A percentile compares a stretch with the other conserved stretches of the same genome.
phyloP scores from a whole-genome alignment of 805 yeast genomes.

The Candida chauliodis region DNA sequence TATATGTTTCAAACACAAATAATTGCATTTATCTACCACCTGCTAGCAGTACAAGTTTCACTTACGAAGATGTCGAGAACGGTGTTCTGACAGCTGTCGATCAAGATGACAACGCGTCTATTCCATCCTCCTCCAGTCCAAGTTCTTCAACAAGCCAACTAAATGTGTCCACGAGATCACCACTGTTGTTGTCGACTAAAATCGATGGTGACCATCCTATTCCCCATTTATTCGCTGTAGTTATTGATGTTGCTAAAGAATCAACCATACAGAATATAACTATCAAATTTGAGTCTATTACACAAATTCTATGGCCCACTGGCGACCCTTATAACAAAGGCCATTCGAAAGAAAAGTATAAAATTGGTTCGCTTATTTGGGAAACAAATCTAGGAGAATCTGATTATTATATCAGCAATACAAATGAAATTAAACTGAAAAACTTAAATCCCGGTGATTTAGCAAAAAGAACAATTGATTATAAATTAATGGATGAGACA shows the following conservation, averaged over 20 bases:
- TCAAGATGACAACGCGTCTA: background rate
- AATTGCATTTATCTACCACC: constrained; percentile 40
- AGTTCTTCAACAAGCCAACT: background rate
- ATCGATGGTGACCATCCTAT: constrained; percentile 40
- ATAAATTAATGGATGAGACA: constrained; percentile 18
- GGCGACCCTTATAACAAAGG: constrained; percentile 48
- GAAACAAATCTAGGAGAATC: constrained; percentile 37
- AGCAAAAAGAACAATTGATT: constrained; percentile 36
- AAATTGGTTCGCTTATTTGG: constrained; percentile 49
- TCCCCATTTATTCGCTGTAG: constrained; percentile 52
- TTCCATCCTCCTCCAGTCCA: background rate
- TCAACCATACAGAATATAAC: constrained; percentile 31
- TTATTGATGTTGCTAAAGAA: constrained; percentile 42
- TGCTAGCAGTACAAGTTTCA: constrained; percentile 35
- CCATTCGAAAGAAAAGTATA: constrained; percentile 44
- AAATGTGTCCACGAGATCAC: constrained; percentile 21
- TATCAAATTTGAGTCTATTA: constrained; percentile 41
- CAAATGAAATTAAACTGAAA: constrained; percentile 39
- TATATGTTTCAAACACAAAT: constrained; percentile 36
- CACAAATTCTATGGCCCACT: constrained; percentile 50
- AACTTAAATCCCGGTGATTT: constrained; percentile 42
- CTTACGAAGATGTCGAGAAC: constrained; percentile 42
- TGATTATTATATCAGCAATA: constrained; percentile 40
- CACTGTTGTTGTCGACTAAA: constrained; percentile 33
- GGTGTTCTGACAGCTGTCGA: constrained; percentile 26